These are phyloP conservation scores for Kodamaea sagamina DNA, from an alignment of 805 yeast genomes.

Conservation along the genomic window DNA sequence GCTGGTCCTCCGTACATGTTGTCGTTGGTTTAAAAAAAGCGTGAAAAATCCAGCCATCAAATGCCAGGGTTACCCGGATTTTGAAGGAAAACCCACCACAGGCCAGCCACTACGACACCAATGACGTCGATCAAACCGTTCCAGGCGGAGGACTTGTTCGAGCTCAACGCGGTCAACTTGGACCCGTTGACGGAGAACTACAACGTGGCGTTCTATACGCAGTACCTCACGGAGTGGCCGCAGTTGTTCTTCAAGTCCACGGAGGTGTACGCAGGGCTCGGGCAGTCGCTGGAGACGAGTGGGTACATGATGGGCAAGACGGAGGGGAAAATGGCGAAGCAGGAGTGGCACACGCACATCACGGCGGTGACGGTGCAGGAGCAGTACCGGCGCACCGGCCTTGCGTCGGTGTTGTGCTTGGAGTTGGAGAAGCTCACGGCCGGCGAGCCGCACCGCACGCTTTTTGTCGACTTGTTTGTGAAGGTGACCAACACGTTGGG, in stretches of 20 bases:
- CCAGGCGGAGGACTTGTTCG: slow-evolving; percentile 79
- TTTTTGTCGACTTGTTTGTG: slow-evolving; percentile 89
- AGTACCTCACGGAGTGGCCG: slow-evolving; percentile 87
- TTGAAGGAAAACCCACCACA: background rate
- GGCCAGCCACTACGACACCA: background rate
- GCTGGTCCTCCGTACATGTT: slow-evolving; percentile 53
- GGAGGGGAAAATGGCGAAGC: slow-evolving; percentile 67
- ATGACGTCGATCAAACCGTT: slow-evolving; percentile 93
- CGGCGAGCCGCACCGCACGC: slow-evolving; percentile 72
- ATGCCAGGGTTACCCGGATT: slow-evolving; percentile 10
- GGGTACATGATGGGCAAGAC: slow-evolving; percentile 96
- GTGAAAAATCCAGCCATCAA: background rate
- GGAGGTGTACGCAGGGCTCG: slow-evolving; percentile 32
- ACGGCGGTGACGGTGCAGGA: slow-evolving; percentile 92
- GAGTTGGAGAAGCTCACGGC: slow-evolving; percentile 71
- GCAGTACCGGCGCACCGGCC: slow-evolving; percentile 78
- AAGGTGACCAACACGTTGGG: slow-evolving; percentile 83
- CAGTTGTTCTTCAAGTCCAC: slow-evolving; percentile 77
- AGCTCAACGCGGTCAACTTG: slow-evolving; percentile 71
- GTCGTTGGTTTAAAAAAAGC: slow-evolving; percentile 5
- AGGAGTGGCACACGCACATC: slow-evolving; percentile 95
- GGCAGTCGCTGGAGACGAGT: slow-evolving; percentile 35
- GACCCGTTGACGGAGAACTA: slow-evolving; percentile 93
- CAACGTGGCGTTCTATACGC: slow-evolving; percentile 77
- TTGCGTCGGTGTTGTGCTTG: slow-evolving; percentile 78